A percentile compares a stretch with the other conserved stretches of the same genome.
Evolutionary conservation across 768 basidiomycete genomes (phyloP).

Genomic region (Pulveroboletus sp.): DNA sequence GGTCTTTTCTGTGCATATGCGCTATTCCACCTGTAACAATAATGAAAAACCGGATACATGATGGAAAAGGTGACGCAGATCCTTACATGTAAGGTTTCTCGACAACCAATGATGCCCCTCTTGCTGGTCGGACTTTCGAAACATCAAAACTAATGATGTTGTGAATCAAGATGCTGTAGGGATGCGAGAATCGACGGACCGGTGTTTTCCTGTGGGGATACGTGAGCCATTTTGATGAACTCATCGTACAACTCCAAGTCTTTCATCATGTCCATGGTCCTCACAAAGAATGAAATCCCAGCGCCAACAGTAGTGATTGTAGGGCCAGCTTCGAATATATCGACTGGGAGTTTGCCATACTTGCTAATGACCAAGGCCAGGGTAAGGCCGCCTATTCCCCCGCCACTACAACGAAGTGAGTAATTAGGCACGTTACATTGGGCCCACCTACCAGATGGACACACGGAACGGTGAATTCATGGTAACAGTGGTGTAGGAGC

Average conservation of each 20-base stretch:
- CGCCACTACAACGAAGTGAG: slow-evolving; percentile 28
- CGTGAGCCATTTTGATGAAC: slow-evolving; percentile 14
- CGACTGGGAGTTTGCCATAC: slow-evolving; percentile 28
- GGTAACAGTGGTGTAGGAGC: neutral
- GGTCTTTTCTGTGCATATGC: slow-evolving; percentile 37
- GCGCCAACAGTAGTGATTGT: slow-evolving; percentile 43
- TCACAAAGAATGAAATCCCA: slow-evolving; percentile 45
- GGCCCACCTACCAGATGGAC: neutral
- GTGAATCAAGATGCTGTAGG: neutral
- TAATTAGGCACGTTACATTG: neutral
- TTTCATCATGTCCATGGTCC: slow-evolving; percentile 42
- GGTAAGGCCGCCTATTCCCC: slow-evolving; percentile 37
- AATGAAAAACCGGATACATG: neutral
- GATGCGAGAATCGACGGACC: slow-evolving; percentile 7
- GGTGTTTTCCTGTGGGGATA: slow-evolving; percentile 17
- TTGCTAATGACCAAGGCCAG: slow-evolving; percentile 31
- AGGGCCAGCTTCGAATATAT: slow-evolving; percentile 43
- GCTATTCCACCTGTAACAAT: slow-evolving; percentile 25
- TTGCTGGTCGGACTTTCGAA: slow-evolving; percentile 34
- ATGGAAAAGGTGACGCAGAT: neutral
- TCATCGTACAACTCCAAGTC: slow-evolving; percentile 39
- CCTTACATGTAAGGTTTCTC: slow-evolving; percentile 22
- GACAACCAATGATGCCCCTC: slow-evolving; percentile 31
- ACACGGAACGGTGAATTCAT: slow-evolving; percentile 9
- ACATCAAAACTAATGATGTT: slow-evolving; percentile 10